phyloP scores from a whole-genome alignment of 2,329 filamentous ascomycete species.

The Talaromyces funiculosus region DNA sequence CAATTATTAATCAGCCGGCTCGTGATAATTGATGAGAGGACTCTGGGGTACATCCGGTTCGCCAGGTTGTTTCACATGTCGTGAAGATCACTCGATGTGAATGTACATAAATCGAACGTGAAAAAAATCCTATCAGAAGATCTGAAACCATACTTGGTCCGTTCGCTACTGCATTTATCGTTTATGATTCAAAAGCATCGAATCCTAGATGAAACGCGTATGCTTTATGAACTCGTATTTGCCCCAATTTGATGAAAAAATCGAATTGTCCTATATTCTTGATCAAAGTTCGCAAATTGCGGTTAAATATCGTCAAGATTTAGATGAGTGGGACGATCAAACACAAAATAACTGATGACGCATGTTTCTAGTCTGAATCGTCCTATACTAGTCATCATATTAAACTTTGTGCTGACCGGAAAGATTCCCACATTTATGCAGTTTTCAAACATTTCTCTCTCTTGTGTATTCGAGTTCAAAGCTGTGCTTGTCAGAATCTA shows the following conservation, averaged over 20 bases:
- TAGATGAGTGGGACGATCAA: background rate
- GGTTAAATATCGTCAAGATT: background rate
- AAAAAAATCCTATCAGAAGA: background rate
- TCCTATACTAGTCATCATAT: too few species aligned
- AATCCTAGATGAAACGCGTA: background rate
- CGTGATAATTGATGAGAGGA: background rate
- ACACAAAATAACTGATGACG: background rate
- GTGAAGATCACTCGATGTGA: background rate
- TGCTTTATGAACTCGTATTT: too few species aligned
- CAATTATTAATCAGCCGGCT: slow-evolving; percentile 8
- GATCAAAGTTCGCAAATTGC: background rate
- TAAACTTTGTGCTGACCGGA: background rate
- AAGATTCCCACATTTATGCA: background rate
- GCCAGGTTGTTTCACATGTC: background rate
- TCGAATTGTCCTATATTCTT: too few species aligned
- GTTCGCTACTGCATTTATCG: background rate
- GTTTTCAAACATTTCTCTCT: background rate
- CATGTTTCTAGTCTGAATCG: background rate
- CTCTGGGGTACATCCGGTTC: background rate
- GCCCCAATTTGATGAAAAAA: too few species aligned
- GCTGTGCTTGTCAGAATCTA: background rate
- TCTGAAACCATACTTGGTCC: background rate
- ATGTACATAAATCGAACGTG: background rate
- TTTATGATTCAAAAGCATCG: background rate
- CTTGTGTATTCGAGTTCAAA: background rate